phyloP scores from a whole-genome alignment of 1,284 basidiomycete species.

The Cystobasidium pallidum region DNA sequence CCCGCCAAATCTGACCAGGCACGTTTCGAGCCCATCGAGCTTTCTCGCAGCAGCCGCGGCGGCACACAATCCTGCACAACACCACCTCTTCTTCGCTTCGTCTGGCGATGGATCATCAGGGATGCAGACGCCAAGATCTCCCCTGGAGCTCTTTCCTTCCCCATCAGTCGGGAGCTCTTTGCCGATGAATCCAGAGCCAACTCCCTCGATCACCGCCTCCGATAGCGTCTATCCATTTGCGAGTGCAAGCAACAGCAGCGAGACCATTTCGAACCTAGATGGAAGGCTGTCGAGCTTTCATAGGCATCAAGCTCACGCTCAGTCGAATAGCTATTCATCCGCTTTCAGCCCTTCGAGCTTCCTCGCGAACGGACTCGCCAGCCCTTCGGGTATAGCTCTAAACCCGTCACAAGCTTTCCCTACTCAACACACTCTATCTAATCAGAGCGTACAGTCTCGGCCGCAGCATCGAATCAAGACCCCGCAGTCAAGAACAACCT shows the following conservation, averaged over 20 bases:
- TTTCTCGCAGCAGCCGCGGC: conserved; percentile 29
- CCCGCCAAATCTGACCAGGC: conserved; percentile 23
- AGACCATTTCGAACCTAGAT: conserved; percentile 1
- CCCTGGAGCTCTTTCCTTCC: conserved; percentile 11
- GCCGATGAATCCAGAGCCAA: background rate
- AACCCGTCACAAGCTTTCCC: conserved; percentile 10
- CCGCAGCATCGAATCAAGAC: background rate
- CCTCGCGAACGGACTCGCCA: conserved; percentile 23
- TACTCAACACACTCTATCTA: background rate
- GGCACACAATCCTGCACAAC: conserved; percentile 9
- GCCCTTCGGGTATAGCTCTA: background rate
- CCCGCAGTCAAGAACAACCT: background rate
- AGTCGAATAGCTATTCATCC: conserved; percentile 31
- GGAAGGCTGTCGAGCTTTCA: conserved; percentile 24
- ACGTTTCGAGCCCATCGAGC: conserved; percentile 16
- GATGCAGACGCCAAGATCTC: conserved; percentile 11
- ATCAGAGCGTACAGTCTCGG: background rate
- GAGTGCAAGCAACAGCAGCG: background rate
- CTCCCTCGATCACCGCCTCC: background rate
- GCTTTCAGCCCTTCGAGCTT: conserved; percentile 26
- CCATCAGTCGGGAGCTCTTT: background rate
- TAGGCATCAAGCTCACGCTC: conserved; percentile 25
- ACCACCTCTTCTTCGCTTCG: background rate
- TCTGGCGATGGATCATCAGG: background rate
- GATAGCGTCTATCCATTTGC: conserved; percentile 4